These are phyloP conservation scores for Sporothrix globosa DNA, from an alignment of 2,329 filamentous ascomycete species.

Conservation along the genomic window DNA sequence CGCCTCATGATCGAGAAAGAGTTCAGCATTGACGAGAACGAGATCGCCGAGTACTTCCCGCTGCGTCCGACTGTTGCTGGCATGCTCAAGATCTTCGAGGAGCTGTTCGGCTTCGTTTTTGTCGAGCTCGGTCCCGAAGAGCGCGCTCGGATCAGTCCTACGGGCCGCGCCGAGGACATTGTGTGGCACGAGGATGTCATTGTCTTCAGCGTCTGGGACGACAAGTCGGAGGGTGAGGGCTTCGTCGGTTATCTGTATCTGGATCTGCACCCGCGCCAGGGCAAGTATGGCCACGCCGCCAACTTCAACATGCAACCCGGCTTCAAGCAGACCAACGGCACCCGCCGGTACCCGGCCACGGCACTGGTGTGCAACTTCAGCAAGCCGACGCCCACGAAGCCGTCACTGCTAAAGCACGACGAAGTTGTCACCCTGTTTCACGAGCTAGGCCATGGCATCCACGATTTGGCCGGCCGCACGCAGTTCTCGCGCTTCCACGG, in stretches of 20 bases:
- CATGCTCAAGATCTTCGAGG: slow-evolving; percentile 83
- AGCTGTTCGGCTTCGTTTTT: slow-evolving; percentile 78
- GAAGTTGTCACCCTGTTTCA: slow-evolving; percentile 85
- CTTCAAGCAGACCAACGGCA: slow-evolving; percentile 67
- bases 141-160: slow-evolving; percentile 65
- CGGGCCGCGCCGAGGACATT: slow-evolving; percentile 70
- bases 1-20: slow-evolving; percentile 79
- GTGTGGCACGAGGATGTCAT: slow-evolving; percentile 84
- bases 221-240: slow-evolving; percentile 67
- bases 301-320: slow-evolving; percentile 82
- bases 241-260: slow-evolving; percentile 85
- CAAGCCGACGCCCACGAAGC: slow-evolving; percentile 75
- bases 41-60: slow-evolving; percentile 84
- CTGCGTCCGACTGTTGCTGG: slow-evolving; percentile 71
- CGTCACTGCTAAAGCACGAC: slow-evolving; percentile 78
- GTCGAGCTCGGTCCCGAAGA: slow-evolving; percentile 71
- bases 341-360: slow-evolving; percentile 74
- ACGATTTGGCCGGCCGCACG: slow-evolving; percentile 66
- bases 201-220: slow-evolving; percentile 81
- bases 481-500: slow-evolving; percentile 69
- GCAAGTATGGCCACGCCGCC: slow-evolving; percentile 83
- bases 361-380: slow-evolving; percentile 85
- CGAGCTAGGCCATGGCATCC: slow-evolving; percentile 71
- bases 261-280: slow-evolving; percentile 76
- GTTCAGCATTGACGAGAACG: slow-evolving; percentile 76